phyloP scores from a whole-genome alignment of 345 rosid species.

The Cardamine occulta region DNA sequence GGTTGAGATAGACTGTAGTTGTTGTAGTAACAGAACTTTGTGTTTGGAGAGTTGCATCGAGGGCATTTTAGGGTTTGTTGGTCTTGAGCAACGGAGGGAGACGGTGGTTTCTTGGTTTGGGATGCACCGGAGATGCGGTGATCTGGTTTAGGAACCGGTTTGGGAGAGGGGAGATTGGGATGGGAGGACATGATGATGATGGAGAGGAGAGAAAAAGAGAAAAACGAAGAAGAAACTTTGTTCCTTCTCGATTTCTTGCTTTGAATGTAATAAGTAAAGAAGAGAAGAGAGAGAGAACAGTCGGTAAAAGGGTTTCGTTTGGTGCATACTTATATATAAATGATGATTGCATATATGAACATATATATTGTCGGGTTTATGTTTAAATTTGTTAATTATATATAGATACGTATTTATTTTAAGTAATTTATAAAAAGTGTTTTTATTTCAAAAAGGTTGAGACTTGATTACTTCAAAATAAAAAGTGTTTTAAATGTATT shows the following conservation, averaged over 20 bases:
- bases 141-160: conserved; percentile 33
- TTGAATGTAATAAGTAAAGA: conserved; percentile 30
- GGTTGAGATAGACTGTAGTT: conserved; percentile 89
- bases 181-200: conserved; percentile 43
- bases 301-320: conserved; percentile 37
- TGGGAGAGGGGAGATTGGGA: conserved; percentile 39
- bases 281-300: conserved; percentile 27
- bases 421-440: background rate
- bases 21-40: conserved; percentile 94
- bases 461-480: background rate
- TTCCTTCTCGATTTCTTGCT: conserved; percentile 31
- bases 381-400: background rate
- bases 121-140: conserved; percentile 32
- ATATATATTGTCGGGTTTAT: background rate
- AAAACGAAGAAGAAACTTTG: conserved; percentile 9
- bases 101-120: conserved; percentile 45
- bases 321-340: conserved; percentile 22
- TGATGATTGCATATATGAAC: background rate
- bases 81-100: conserved; percentile 43
- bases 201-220: conserved; percentile 15
- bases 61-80: conserved; percentile 68
- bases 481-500: background rate
- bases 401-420: background rate
- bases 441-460: background rate
- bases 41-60: conserved; percentile 83